Evolutionary conservation across 306 rosid species (phyloP), one percentile per base, ranked within the genome.

Genomic region (Lagenaria siceraria): DNA sequence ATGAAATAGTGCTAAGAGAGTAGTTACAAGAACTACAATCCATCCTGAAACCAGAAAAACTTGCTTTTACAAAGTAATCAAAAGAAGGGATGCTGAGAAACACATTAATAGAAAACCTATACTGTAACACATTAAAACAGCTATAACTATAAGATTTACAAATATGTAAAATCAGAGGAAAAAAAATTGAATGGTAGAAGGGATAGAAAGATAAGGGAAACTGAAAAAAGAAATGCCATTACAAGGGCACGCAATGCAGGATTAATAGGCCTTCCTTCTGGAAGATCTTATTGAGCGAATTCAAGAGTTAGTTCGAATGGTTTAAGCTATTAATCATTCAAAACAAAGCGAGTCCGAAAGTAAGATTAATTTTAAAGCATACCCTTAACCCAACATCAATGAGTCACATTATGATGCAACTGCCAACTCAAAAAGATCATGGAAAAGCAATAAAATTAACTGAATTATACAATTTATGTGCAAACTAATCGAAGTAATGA

Each of bases 41-140:
- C 76, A 70, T 70, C 76, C 76, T 70, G 76, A 24, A 70, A 70
- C 40, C 56, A 24, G 56, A 70, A 70, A 70, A 70, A 25, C 55
- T 46, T 22, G 38, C n/a, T 70, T 46, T 46, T 70, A 42, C 75
- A 69, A 21, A 22, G 29, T 42, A 24, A 35, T 40, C 7, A 21
- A 68, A 13, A 21, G 33, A 68, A 11, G 56, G 31, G 18, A 65
- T 65, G 51, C 73, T 36, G 73, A 65, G 27, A 35, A n/a, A n/a
- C n/a, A n/a, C n/a, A n/a, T n/a, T n/a, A n/a, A n/a, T n/a, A n/a
- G n/a, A n/a, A n/a, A n/a, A 19, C 8, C 49, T 9, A 36, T 9
- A 21, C 3, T 17, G n/a, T 10, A 35, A 18, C 46, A 64, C 17
- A 64, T 8, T 33, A 36, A 8, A 35, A 27, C 1, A 35, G 11